These are phyloP conservation scores for Coniosporium apollinis DNA, from an alignment of 495 filamentous ascomycete genomes.

Conservation along the genomic window DNA sequence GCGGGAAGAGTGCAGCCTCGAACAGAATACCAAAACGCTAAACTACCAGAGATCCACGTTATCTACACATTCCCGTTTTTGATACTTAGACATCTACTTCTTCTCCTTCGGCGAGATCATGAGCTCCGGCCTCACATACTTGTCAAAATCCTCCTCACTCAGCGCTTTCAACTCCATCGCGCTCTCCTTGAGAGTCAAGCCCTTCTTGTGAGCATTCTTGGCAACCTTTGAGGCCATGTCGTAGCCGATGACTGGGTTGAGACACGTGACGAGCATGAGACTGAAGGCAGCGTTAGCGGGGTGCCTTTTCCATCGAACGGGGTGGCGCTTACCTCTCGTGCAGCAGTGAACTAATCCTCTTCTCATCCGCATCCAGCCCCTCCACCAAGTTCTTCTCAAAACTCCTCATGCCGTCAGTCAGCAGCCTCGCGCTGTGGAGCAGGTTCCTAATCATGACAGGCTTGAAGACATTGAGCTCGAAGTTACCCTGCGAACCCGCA, in stretches of 20 bases:
- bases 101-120: constrained; percentile 72
- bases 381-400: constrained; percentile 87
- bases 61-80: too few relatives aligned
- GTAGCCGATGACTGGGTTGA: constrained; percentile 97
- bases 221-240: constrained; percentile 96
- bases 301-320: background rate
- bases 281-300: constrained; percentile 27
- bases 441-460: constrained; percentile 88
- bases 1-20: too few relatives aligned
- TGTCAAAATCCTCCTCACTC: constrained; percentile 81
- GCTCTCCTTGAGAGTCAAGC: constrained; percentile 75
- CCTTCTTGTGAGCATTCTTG: constrained; percentile 99
- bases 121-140: constrained; percentile 81
- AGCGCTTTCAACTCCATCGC: constrained; percentile 88
- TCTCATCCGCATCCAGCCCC: constrained; percentile 83
- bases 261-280: constrained; percentile 94
- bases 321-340: constrained; percentile 52
- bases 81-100: constrained; percentile 22
- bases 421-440: constrained; percentile 71
- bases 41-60: too few relatives aligned
- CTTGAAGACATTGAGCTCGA: constrained; percentile 99
- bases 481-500: constrained; percentile 93
- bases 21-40: too few relatives aligned
- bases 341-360: constrained; percentile 69
- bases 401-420: constrained; percentile 82